Evolutionary conservation across 305 asterid genomes (phyloP), one percentile per base, ranked within the genome.

Genomic region (Petunia hybrid): DNA sequence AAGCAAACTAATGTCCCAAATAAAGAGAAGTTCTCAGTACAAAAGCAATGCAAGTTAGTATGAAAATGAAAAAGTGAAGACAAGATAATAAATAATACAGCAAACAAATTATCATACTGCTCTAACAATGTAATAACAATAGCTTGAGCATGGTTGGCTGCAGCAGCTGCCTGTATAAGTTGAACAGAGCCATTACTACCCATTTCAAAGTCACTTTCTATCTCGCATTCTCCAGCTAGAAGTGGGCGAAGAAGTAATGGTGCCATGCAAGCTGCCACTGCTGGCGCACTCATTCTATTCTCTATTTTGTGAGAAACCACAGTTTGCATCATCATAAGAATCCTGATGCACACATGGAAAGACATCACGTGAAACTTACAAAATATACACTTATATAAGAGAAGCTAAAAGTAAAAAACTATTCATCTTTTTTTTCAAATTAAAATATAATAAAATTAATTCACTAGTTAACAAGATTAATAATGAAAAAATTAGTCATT

Each of bases 201-300:
- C 83, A 92, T 85, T 84, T 92, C 92, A 65, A 89, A 85, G 81
- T 85, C 88, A 74, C 89, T 81, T 69, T 89, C 97, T 57, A 94
- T 89, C 69, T 96, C 99, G 84, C 97, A 94, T 75, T 96, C 99
- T n/a, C 99, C 99, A 77, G 93, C 91, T 85, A 96, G 92, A 87
- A 96, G 99, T 56, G 99, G 98, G 14, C 99, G 95, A 68, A 96
- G 97, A 83, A 96, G 99, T 82, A 96, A 88, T 70, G 99, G 99
- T 65, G 99, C 96, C 99, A 96, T 96, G 90, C 99, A 96, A 78
- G 99, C 98, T 82, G 99, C 99, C 70, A 96, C 99, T 67, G 99
- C 99, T 81, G 99, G 89, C 86, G 87, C 80, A 86, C 98, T 92
- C 99, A 96, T 96, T 81, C 97, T 83, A 83, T 93, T 96, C 85